Base-by-base conservation (phyloP, 1,284 basidiomycete genomes). In the Erythrobasidium hasegawianum region DNA sequence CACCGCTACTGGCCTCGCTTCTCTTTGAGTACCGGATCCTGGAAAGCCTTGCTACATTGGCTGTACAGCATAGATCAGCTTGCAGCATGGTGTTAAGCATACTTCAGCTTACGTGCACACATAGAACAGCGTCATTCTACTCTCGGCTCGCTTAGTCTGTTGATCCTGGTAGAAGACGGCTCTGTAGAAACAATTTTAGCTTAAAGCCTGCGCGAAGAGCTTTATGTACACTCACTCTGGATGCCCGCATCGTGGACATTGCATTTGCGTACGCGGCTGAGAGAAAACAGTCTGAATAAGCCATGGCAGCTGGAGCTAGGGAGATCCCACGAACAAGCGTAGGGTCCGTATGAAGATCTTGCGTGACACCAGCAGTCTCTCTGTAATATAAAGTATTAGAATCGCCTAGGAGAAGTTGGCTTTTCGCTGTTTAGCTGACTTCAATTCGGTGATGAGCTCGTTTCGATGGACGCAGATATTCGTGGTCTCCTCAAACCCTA, bases 151-250 rank as follows among this genome's bases (percentile, higher is more conserved):
- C 76, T 93, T 92, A n/a, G 89, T 93, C 24, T 65, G 62, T 77
- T 95, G 91, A 79, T 94, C 91, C 78, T 94, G 91, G 78, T 87
- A 95, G 76, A 88, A 85, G 11, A 95, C 91, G 53, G 89, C 85
- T 65, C 62, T 65, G 45, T 26, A 27, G 26, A 73, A 90, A 92
- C 72, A 43, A 47, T 14, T n/a, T 16, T 20, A 49, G 1, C 49
- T 27, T 57, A 1, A 47, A n/a, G 53, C 8, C 7, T 1, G 11
- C 10, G 11, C 20, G 13, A 22, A 11, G 10, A 22, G 47, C 47
- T 50, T 50, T 50, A 11, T 10, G 57, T 45, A 16, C 22, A 58
- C 62, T 14, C 43, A 65, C 64, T 67, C 64, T 45, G 29, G 38
- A 55, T 67, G 59, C 18, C 64, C 64, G 29, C 64, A 67, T 38